Conservation (phyloP, 257 asterid genomes). For the Oldenlandia corymbosa region DNA sequence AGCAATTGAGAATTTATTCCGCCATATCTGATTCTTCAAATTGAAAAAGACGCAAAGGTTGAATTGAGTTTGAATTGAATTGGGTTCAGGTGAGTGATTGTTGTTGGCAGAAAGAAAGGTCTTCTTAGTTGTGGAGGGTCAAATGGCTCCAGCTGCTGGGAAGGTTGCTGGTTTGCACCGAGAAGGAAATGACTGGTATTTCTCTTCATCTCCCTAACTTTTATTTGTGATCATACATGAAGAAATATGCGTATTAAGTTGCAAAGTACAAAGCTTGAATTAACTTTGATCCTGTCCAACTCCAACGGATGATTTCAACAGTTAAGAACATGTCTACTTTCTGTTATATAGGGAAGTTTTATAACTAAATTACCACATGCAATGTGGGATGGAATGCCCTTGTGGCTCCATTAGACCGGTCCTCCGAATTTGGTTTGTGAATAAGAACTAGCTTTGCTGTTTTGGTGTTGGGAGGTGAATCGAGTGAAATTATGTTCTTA, state of each 20-base stretch:
- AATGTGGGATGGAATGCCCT: not conserved
- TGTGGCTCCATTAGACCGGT: not conserved
- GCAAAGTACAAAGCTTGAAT: not conserved
- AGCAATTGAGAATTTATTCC: conserved; percentile 33
- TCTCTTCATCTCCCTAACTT: not conserved
- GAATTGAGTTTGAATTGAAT: conserved; percentile 13
- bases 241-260: not conserved
- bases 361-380: not conserved
- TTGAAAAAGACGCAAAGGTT: conserved; percentile 22
- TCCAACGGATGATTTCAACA: not conserved
- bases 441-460: not conserved
- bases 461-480: not conserved
- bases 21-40: conserved; percentile 24
- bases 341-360: not conserved
- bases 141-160: conserved; percentile 71
- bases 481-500: not conserved
- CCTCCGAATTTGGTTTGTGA: not conserved
- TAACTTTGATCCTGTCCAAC: not conserved
- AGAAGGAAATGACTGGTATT: conserved; percentile 80
- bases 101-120: not conserved
- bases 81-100: conserved; percentile 1
- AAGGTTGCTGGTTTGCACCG: conserved; percentile 61
- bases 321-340: not conserved
- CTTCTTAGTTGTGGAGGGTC: conserved; percentile 2
- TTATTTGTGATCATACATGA: not conserved